Evolutionary conservation across 495 filamentous ascomycete genomes (phyloP), one percentile per base, ranked within the genome.

Genomic region (Xylaria flabelliformis): DNA sequence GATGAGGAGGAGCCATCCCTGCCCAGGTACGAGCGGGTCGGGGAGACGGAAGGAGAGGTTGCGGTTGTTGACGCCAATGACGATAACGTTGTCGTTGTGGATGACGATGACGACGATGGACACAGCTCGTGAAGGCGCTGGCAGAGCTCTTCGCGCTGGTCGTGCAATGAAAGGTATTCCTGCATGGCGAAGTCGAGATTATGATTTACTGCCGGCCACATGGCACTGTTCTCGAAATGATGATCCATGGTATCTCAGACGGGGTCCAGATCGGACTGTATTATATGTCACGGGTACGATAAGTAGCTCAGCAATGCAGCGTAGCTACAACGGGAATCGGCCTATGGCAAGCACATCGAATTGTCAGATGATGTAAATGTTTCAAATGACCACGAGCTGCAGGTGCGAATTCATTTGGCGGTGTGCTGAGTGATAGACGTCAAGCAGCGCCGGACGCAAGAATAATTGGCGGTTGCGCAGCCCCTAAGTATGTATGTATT

Each of bases 141-240:
- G 41, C 83, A 79, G 3, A 90, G 80, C 19, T 82, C 80, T 59
- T 87, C 84, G 80, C 88, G 87, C 74, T 89, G 86, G 61, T 83
- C 84, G 69, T 88, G 86, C 4, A 89, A 77, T 4, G 85, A 77
- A 3, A 88, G 79, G 67, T 90, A 90, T 74, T 86, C 84, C 71
- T 88, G 88, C 63, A 90, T 82, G 26, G 85, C 81, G 17, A 87
- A 82, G 68, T 83, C 83, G 67, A 82, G 53, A 41, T 69, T 50
- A 26, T 69, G 67, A 29, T 42, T 21, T 17, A 29, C 41, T 5
- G 13, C 65, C 21, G 65, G 19, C 65, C 48, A 56, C 36, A 56
- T 50, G 48, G 65, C n/a, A 44, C 34, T 42, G 29, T 41, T 24
- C 50, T 67, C n/a, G 21, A 42, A 56, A 24, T 56, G 65, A 26